A percentile compares a stretch with the other conserved stretches of the same genome.
phyloP scores from a whole-genome alignment of 2,329 filamentous ascomycete species.

The Trichoderma harzianum region DNA sequence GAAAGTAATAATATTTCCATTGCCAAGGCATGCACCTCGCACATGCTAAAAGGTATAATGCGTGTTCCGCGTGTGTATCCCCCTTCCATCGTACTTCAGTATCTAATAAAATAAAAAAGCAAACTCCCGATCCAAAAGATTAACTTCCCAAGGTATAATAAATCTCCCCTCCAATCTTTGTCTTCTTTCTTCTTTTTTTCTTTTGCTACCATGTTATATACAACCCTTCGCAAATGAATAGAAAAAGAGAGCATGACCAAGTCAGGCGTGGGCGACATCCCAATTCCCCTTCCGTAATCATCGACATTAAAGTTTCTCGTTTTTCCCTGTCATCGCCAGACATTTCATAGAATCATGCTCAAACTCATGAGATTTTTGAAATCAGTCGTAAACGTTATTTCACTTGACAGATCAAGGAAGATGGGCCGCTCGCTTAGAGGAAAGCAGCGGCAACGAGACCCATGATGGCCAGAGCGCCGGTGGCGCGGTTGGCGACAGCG shows the following conservation, averaged over 20 bases:
- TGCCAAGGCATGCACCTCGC: background rate
- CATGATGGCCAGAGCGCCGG: conserved; percentile 36
- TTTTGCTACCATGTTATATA: conserved; percentile 7
- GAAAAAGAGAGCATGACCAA: background rate
- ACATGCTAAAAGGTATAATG: conserved; percentile 11
- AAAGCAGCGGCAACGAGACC: conserved; percentile 41
- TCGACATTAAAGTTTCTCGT: conserved; percentile 8
- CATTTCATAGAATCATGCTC: conserved; percentile 13
- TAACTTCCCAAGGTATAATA: conserved; percentile 11
- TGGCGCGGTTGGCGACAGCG: conserved; percentile 31
- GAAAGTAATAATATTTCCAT: conserved; percentile 4
- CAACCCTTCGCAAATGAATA: background rate
- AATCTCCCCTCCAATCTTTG: background rate
- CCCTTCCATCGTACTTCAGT: background rate
- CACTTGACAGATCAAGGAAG: background rate
- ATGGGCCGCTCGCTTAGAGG: conserved; percentile 32
- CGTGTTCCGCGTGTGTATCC: background rate
- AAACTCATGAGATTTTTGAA: conserved; percentile 16
- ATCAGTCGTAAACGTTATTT: conserved; percentile 6
- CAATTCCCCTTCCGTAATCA: background rate
- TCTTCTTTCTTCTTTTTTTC: background rate
- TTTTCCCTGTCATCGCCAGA: background rate
- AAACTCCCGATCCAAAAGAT: conserved; percentile 7
- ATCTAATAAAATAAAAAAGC: conserved; percentile 3
- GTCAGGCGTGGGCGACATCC: background rate